Base-by-base conservation (phyloP, 1,284 basidiomycete genomes). In the Schizophyllum amplum region DNA sequence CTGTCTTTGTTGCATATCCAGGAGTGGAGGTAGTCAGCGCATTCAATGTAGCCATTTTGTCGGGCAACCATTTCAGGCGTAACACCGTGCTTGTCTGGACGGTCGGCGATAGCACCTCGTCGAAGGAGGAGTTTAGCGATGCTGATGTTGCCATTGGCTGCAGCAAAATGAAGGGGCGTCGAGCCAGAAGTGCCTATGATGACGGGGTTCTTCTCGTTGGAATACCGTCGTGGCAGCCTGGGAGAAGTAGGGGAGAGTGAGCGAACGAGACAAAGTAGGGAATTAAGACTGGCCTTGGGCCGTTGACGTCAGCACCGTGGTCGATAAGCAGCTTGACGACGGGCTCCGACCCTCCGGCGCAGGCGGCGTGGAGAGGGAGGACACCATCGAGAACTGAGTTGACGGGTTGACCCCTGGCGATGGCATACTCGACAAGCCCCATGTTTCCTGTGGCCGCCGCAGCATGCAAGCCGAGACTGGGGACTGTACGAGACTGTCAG, bases 311-410 rank as follows among this genome's bases (percentile, higher is more conserved):
- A 22, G 94, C 94, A 20, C 94, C 94, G 58, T 84, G 76, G 61
- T 95, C 91, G 65, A 98, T 89, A 57, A 98, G 75, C 65, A 94
- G 79, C 66, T 83, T 82, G 24, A 96, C 92, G 53, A 96, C 89
- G 55, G 86, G 80, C 59, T 89, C 87, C 66, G 84, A 89, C 1
- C 94, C 94, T 24, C 91, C 91, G 0, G 91, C 89, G 64, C 85
- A 89, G 1, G 94, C 94, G 4, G 92, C 93, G 68, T 98, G 94
- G 15, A 98, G 78, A 1, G 94, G 94, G 24, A 95, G 82, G 4
- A 97, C 88, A 53, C 94, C 94, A 67, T 94, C 92, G 56, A 95
- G 79, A 25, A 95, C 90, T 5, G 92, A 90, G 71, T 98, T 96
- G 68, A 94, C 84, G 5, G 94, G 94, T 67, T 97, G 94, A 5